phyloP scores from a whole-genome alignment of 1,284 basidiomycete genomes.

The Sanghuangporus sanghuang region DNA sequence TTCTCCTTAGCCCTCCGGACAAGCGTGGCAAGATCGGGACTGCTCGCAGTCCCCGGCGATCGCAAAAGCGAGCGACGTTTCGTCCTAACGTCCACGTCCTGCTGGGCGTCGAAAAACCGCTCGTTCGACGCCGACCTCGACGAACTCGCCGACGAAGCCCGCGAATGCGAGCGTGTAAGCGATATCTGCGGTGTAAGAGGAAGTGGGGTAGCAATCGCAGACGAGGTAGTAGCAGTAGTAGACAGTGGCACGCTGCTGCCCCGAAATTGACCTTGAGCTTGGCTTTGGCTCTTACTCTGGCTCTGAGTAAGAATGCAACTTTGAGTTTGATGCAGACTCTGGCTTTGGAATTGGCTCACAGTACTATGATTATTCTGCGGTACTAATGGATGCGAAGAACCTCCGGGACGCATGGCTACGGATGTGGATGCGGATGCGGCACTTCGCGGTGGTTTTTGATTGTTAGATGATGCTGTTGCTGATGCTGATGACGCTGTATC shows the following conservation, averaged over 20 bases:
- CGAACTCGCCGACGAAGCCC: constrained; percentile 34
- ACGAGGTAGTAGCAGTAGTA: not conserved
- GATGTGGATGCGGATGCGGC: too few relatives aligned
- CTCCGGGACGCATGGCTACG: constrained; percentile 18
- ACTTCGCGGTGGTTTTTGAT: not conserved
- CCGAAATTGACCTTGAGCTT: not conserved
- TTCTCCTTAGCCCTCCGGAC: constrained; percentile 74
- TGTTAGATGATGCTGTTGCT: not conserved
- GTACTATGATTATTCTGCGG: constrained; percentile 24
- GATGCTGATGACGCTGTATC: constrained; percentile 29
- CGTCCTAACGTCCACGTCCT: constrained; percentile 58
- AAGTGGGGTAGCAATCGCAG: not conserved
- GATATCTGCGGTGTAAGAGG: constrained; percentile 9
- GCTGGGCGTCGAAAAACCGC: constrained; percentile 51
- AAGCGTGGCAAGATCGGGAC: constrained; percentile 82
- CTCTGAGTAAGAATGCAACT: not conserved
- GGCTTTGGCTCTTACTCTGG: not conserved
- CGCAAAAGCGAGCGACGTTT: constrained; percentile 83
- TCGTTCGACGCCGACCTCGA: constrained; percentile 45
- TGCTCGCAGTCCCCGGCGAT: constrained; percentile 81
- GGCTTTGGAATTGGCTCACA: not conserved
- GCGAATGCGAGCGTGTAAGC: constrained; percentile 24
- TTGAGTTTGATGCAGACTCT: not conserved
- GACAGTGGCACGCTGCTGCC: constrained; percentile 2
- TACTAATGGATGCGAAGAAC: constrained; percentile 33